Evolutionary conservation across 2,329 filamentous ascomycete species (phyloP), one percentile per base, ranked within the genome.

Genomic region (Penicillium sclerotiorum): DNA sequence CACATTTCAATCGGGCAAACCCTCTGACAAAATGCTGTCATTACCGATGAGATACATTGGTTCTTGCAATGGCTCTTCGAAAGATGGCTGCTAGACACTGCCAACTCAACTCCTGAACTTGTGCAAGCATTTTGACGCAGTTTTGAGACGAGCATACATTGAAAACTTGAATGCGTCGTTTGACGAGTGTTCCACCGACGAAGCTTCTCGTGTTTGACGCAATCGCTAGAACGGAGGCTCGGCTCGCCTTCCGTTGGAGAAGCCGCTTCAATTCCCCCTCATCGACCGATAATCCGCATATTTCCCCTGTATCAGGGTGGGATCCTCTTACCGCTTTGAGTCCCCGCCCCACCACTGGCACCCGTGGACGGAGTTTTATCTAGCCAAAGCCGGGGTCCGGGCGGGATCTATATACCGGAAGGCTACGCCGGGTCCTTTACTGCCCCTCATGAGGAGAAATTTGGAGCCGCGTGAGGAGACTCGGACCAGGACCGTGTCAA

Each of bases 381-480:
- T 17, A 22, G 22, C 13, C 17, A 36, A n/a, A 23, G 27, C 30
- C 28, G 30, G 23, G 15, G 30, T 33, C 11, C 15, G 35, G 21
- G 18, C 17, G 23, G 21, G n/a, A 20, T 25, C 21, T 25, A 35
- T 22, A 15, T 15, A n/a, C 15, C 43, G 35, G 43, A 8, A 27
- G 17, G 15, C 9, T 13, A 17, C 33, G 25, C 45, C 45, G 39
- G 35, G 43, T 17, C 13, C 38, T 9, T 23, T 12, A 13, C 20
- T n/a, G 30, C 47, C 55, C 55, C 52, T 50, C 52, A 38, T 49
- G 55, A 50, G 55, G 55, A 39, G 54, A 46, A 36, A 20, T 28
- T 18, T 39, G 48, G 28, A 39, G 37, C 15, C 18, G 8, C 45
- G 55, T 46, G 55, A 52, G 40, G 55, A 42, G 22, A 13, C 22